phyloP scores from a whole-genome alignment of 2,329 filamentous ascomycete genomes.

The Fusarium sororula region DNA sequence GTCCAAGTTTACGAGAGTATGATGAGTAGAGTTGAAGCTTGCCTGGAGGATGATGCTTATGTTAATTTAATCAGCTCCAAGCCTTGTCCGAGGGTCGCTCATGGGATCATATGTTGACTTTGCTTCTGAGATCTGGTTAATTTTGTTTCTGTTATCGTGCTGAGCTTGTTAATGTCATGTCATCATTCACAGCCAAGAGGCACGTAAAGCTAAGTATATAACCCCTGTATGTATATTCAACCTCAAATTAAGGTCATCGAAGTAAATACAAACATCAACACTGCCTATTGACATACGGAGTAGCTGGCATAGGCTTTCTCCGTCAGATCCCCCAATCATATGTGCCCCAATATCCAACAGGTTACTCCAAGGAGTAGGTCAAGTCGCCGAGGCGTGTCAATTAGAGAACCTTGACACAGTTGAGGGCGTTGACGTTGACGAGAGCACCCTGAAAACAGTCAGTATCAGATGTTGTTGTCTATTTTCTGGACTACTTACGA shows the following conservation, averaged over 20 bases:
- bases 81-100: neutral
- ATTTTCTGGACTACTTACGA: neutral
- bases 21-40: neutral
- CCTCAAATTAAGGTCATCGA: neutral
- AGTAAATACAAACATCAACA: neutral
- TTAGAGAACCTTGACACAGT: neutral
- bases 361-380: neutral
- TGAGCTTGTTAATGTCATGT: too few species aligned
- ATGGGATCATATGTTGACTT: neutral
- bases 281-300: neutral
- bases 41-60: accelerated
- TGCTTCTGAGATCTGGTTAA: neutral
- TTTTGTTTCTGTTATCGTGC: neutral
- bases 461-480: accelerated
- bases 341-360: neutral
- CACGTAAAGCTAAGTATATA: neutral
- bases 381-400: neutral
- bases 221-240: neutral
- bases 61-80: neutral
- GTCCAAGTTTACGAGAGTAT: neutral
- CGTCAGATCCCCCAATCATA: neutral
- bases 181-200: neutral
- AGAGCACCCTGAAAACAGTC: neutral
- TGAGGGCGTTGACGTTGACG: slow-evolving; percentile 9
- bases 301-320: slow-evolving; percentile 8